phyloP scores from a whole-genome alignment of 2,329 filamentous ascomycete species.

The Calycina herbarum region DNA sequence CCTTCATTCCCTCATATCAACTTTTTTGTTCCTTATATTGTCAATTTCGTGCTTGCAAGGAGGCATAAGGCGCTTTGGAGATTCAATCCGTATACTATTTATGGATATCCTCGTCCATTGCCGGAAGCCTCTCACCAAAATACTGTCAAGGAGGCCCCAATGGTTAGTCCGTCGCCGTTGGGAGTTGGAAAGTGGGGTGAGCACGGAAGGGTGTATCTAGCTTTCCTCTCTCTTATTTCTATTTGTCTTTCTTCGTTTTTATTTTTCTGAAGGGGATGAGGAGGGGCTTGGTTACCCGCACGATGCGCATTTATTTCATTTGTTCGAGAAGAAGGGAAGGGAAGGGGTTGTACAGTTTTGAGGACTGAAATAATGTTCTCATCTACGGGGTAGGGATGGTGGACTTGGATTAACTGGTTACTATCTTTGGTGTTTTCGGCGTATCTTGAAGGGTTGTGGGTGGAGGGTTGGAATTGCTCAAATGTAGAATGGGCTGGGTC shows the following conservation, averaged over 20 bases:
- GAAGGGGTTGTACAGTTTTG: neutral
- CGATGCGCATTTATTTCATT: neutral
- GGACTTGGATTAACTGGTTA: neutral
- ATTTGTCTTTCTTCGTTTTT: neutral
- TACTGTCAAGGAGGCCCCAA: neutral
- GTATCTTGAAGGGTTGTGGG: neutral
- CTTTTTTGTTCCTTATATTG: slow-evolving; percentile 25
- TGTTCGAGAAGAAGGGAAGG: neutral
- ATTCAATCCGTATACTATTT: slow-evolving; percentile 35
- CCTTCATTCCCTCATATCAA: slow-evolving; percentile 30
- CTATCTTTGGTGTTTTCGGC: neutral
- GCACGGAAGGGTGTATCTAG: neutral
- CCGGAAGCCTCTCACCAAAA: neutral
- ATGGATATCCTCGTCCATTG: slow-evolving; percentile 20
- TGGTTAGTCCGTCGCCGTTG: neutral
- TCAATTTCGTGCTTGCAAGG: slow-evolving; percentile 31
- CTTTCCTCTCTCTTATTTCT: neutral
- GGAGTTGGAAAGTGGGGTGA: neutral
- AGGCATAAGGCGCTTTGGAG: slow-evolving; percentile 33
- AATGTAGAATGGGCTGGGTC: neutral
- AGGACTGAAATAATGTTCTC: neutral
- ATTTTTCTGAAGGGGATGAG: neutral
- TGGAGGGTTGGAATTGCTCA: too few relatives aligned
- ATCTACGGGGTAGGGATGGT: neutral
- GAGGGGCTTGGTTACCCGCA: neutral